A percentile compares a stretch with the other conserved stretches of the same genome.
Conservation (phyloP, 225 moss, liverwort and hornwort species). For the Marchantia paleacea region DNA sequence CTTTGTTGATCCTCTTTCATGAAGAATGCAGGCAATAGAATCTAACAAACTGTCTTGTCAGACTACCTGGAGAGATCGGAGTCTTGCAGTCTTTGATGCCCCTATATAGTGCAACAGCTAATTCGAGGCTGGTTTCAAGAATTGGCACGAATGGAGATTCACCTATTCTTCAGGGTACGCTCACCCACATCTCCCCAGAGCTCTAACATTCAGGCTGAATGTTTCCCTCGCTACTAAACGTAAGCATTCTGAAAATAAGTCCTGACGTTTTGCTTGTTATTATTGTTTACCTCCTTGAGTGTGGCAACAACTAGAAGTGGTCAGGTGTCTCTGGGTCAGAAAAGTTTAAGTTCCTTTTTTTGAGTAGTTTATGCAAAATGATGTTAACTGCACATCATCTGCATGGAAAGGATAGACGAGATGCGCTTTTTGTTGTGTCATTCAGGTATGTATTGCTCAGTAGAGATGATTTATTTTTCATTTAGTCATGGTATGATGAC, state of each 20-base stretch:
- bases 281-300: neutral
- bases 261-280: neutral
- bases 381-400: neutral
- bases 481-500: constrained; percentile 55
- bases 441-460: neutral
- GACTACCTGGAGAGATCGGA: constrained; percentile 79
- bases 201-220: constrained; percentile 36
- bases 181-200: constrained; percentile 89
- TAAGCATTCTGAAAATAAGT: constrained; percentile 16
- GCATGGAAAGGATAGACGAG: neutral
- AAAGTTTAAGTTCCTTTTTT: neutral
- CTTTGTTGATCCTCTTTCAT: neutral
- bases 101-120: constrained; percentile 72
- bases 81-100: constrained; percentile 74
- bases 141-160: constrained; percentile 73
- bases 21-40: neutral
- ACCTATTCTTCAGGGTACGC: constrained; percentile 89
- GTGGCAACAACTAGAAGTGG: neutral
- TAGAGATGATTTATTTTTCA: constrained; percentile 2
- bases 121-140: constrained; percentile 75
- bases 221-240: neutral
- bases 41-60: constrained; percentile 13
- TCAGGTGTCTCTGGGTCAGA: neutral
- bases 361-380: neutral
- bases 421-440: neutral